Evolutionary conservation across 768 basidiomycete species (phyloP), one percentile per base, ranked within the genome.

Genomic region (Sutorius australiensis): DNA sequence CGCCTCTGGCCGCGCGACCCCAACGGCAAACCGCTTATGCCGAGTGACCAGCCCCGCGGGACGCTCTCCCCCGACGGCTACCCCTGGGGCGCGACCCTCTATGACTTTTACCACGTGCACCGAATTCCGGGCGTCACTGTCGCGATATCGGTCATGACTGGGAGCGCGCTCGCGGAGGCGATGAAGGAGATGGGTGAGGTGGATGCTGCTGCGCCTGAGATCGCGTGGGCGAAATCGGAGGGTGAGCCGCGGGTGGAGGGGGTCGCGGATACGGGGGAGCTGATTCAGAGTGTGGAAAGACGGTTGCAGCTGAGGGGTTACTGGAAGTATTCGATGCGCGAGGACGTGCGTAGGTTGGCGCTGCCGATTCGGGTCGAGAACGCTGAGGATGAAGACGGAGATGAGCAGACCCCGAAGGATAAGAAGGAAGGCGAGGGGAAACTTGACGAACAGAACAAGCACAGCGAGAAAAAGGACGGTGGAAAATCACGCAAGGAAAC

Each of bases 61-160:
- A 70, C 47, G 38, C 6, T 53, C 5, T 60, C 61, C 2, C 61
- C 58, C 0, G 65, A 65, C 11, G 61, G 60, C 0, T 57, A 57
- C 36, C 42, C 53, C 8, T 70, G 69, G 69, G 68, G 56, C 4
- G 66, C 56, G 0, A 69, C 68, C 8, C 46, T 70, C 11, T 64
- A 57, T 32, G 69, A 71, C 33, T 47, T 70, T 33, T 70, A 39
- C 33, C 0, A 19, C 5, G 61, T 67, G 17, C 5, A 17, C 30
- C 46, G 45, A 24, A 0, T 61, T 1, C 66, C 64, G 0, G 0
- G 12, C 0, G 3, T 19, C 1, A 13, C 1, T 0, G 0, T 0
- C 7, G 3, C 16, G 4, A 14, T 54, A 0, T 38, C 60, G 14
- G 33, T 33, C 8, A 52, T 54, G 50, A 58, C 64, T 0, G 62